phyloP scores from a whole-genome alignment of 805 yeast genomes.

The Kazachstania psychrophila region DNA sequence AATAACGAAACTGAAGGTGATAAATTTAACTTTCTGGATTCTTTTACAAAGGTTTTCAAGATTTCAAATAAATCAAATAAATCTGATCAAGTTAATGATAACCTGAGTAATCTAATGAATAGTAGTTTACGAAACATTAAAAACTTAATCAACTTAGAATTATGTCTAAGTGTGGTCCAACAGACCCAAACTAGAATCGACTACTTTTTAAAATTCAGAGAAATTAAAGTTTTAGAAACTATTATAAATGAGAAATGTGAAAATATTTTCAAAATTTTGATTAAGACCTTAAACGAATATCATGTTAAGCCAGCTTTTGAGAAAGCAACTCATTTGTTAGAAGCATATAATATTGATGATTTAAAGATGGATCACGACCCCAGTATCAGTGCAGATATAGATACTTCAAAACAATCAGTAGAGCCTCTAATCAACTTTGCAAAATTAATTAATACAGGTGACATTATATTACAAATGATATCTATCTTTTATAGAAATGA shows the following conservation, averaged over 20 bases:
- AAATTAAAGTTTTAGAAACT: conserved; percentile 17
- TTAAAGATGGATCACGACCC: conserved; percentile 3
- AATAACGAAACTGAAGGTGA: conserved; percentile 26
- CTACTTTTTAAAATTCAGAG: conserved; percentile 42
- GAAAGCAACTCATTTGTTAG: conserved; percentile 62
- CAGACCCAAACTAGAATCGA: conserved; percentile 57
- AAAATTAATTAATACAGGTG: conserved; percentile 88
- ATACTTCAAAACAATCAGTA: conserved; percentile 30
- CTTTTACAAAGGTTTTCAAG: conserved; percentile 56
- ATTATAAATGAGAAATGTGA: conserved; percentile 32
- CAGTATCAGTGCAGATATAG: conserved; percentile 10
- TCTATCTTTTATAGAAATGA: conserved; percentile 87
- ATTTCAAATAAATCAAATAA: conserved; percentile 25
- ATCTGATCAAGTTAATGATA: conserved; percentile 43
- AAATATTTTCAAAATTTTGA: conserved; percentile 57
- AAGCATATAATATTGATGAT: conserved; percentile 56
- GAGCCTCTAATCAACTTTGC: conserved; percentile 83
- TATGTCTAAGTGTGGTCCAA: conserved; percentile 62
- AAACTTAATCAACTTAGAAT: conserved; percentile 68
- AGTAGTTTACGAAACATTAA: conserved; percentile 69
- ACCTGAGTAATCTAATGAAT: conserved; percentile 70
- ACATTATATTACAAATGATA: conserved; percentile 83
- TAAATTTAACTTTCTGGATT: conserved; percentile 50
- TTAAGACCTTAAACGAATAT: conserved; percentile 53
- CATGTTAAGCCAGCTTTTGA: conserved; percentile 83